Conservation (phyloP, 129 eudicot species). For the Artemisia tridentata region DNA sequence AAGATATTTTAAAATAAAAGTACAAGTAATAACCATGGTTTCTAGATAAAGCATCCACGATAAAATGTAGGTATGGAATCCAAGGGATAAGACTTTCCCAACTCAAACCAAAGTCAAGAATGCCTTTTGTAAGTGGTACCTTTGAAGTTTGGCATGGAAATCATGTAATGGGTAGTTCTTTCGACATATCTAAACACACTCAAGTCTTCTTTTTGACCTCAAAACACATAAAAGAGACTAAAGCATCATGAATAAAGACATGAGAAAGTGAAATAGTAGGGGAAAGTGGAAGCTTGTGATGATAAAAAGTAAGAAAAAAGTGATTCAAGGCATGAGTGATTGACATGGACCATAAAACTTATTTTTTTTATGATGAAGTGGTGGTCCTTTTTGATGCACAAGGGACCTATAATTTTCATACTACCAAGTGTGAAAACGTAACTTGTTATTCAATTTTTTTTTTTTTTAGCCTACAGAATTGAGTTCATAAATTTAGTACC, state of each 20-base stretch:
- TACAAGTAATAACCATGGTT: slow-evolving; percentile 5
- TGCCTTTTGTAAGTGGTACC: slow-evolving; percentile 29
- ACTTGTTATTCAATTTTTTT: background rate
- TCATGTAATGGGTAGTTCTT: slow-evolving; percentile 34
- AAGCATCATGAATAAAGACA: slow-evolving; percentile 38
- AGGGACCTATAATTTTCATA: background rate
- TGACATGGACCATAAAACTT: slow-evolving; percentile 27
- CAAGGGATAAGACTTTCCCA: slow-evolving; percentile 24
- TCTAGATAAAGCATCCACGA: slow-evolving; percentile 17
- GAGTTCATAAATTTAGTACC: background rate
- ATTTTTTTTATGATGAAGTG: slow-evolving; percentile 24
- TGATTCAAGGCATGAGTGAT: slow-evolving; percentile 23
- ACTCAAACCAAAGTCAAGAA: slow-evolving; percentile 31
- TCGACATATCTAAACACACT: slow-evolving; percentile 34
- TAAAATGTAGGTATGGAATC: slow-evolving; percentile 16
- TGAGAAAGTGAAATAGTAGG: slow-evolving; percentile 39
- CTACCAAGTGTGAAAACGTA: slow-evolving; percentile 8
- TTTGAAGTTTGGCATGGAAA: slow-evolving; percentile 41
- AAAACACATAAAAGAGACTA: slow-evolving; percentile 37
- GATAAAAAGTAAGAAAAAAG: slow-evolving; percentile 39
- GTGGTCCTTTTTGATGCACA: slow-evolving; percentile 22
- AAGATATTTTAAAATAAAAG: slow-evolving; percentile 1
- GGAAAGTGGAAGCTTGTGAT: slow-evolving; percentile 44
- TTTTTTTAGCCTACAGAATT: background rate
- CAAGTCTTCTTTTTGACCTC: slow-evolving; percentile 43